phyloP scores from a whole-genome alignment of 441 rosid species.

The Brassica balearica region DNA sequence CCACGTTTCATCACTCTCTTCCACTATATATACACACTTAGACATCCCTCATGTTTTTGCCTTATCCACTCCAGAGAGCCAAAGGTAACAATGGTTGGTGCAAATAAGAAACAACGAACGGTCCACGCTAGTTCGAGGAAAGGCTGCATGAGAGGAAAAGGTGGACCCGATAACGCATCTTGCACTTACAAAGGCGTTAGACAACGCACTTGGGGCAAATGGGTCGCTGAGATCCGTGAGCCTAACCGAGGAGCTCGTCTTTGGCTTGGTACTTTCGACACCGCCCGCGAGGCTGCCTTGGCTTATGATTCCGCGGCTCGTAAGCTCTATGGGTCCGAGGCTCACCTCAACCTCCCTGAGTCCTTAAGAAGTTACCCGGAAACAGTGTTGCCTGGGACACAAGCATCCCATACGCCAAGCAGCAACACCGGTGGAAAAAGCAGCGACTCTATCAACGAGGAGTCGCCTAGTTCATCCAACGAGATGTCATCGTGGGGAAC shows the following conservation, averaged over 20 bases:
- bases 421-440: conserved; percentile 28
- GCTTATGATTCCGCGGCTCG: conserved; percentile 91
- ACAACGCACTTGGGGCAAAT: conserved; percentile 98
- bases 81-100: conserved; percentile 42
- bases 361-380: conserved; percentile 29
- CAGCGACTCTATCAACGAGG: conserved; percentile 27
- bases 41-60: conserved; percentile 33
- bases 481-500: conserved; percentile 41
- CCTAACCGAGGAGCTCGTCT: conserved; percentile 95
- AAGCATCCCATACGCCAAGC: conserved; percentile 31
- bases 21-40: conserved; percentile 34
- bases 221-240: conserved; percentile 97
- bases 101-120: conserved; percentile 51
- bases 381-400: neutral
- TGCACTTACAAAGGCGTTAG: conserved; percentile 95
- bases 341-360: conserved; percentile 80
- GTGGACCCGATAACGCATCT: conserved; percentile 88
- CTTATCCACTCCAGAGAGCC: conserved; percentile 34
- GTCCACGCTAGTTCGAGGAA: conserved; percentile 92
- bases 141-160: conserved; percentile 97
- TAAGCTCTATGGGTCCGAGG: conserved; percentile 75
- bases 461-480: conserved; percentile 39
- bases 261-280: conserved; percentile 94
- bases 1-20: conserved; percentile 45
- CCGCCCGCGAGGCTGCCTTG: conserved; percentile 80